Percentiles rank a stretch among this genome's conserved stretches.
These are phyloP conservation scores for Tricholoma terreum DNA, from an alignment of 768 basidiomycete genomes.

Conservation along the genomic window DNA sequence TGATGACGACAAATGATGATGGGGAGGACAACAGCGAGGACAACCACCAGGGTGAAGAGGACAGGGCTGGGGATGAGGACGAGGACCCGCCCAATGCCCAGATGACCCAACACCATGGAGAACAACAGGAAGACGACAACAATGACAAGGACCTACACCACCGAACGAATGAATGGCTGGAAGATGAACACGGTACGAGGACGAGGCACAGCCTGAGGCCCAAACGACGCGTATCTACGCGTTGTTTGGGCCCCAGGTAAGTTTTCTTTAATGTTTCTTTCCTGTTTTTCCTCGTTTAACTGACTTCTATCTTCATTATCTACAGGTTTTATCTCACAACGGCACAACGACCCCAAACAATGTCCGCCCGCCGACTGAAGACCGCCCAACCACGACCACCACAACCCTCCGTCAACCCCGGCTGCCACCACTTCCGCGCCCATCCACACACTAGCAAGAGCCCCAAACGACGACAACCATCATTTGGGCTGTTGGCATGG, in stretches of 20 bases:
- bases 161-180: neutral
- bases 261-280: neutral
- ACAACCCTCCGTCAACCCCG: neutral
- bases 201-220: neutral
- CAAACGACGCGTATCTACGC: too few relatives aligned
- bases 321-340: neutral
- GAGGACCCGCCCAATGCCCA: too few relatives aligned
- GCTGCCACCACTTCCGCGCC: neutral
- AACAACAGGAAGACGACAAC: neutral
- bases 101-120: neutral
- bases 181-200: neutral
- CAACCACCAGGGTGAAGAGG: too few relatives aligned
- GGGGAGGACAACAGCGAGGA: too few relatives aligned
- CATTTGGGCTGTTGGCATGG: neutral
- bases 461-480: neutral
- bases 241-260: too few relatives aligned
- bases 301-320: too few relatives aligned
- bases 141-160: neutral
- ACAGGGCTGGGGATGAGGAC: too few relatives aligned
- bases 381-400: neutral
- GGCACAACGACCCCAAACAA: neutral
- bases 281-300: neutral
- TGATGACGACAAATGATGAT: too few relatives aligned
- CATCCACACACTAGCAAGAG: neutral
- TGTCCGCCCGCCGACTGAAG: neutral